Base-by-base conservation (phyloP, 2,329 filamentous ascomycete species). In the Pseudogymnoascus sp. region DNA sequence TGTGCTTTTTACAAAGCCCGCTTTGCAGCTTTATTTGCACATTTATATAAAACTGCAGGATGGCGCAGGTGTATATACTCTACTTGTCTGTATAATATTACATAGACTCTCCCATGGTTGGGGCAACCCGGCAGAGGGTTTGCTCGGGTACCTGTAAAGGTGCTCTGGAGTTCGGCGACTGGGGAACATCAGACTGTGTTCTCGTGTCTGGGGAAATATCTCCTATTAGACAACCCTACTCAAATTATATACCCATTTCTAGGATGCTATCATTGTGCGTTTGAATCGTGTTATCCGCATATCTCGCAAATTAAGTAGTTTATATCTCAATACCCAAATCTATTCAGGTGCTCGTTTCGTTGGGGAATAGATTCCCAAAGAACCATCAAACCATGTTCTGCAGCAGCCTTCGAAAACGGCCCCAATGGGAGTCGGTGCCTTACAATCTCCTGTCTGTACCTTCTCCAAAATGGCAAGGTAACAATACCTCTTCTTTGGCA, bases 401-500 rank as follows among this genome's bases (percentile, higher is more conserved):
- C 62, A 67, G 68, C 14, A 68, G 67, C 8, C 62, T 74, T 29
- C 68, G 72, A 41, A 70, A 67, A 60, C 67, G 72, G 21, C 59
- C 49, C 11, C 68, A 72, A 62, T 73, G 70, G 70, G 63, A 65
- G 21, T 63, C 63, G 11, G 59, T 72, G 19, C 68, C 70, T 41
- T 60, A 64, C n/a, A 66, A 41, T 23, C 66, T 74, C 8, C 65
- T 73, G 1, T 55, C 65, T 12, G 61, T 61, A 14, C 60, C 68
- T 41, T 23, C 59, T 39, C 66, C 67, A 58, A 68, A 62, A 70
- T 74, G 72, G 72, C 61, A 66, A 70, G 72, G 72, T 72, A 43
- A 41, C 26, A 37, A 19, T 19, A 5, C 23, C 16, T 21, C 35
- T 45, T 4, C 23, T 52, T 29, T 31, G 21, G 33, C 16, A 21